Evolutionary conservation across 2,329 filamentous ascomycete genomes (phyloP).

Genomic region (Tympanopsis confertula): DNA sequence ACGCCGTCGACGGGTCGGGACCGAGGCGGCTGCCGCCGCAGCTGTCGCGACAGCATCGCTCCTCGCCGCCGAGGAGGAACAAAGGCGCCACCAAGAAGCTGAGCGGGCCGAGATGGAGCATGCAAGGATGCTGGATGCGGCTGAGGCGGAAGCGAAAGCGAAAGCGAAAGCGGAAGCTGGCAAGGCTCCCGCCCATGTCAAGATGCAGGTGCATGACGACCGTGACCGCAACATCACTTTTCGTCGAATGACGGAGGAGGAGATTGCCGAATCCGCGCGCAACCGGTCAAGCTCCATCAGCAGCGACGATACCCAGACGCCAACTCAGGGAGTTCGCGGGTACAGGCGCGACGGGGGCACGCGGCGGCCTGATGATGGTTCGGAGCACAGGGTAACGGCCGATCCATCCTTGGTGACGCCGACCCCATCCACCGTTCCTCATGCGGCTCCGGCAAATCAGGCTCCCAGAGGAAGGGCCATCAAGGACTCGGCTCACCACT

Average conservation of each 20-base stretch:
- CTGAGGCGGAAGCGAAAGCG: conserved; percentile 20
- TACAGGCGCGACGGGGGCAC: conserved; percentile 43
- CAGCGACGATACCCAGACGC: conserved; percentile 37
- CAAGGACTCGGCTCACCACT: conserved; percentile 54
- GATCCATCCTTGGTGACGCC: conserved; percentile 28
- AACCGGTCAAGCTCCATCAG: conserved; percentile 37
- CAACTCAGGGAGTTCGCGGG: conserved; percentile 26
- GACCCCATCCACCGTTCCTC: conserved; percentile 43
- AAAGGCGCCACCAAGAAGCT: conserved; percentile 10
- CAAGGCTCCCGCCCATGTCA: conserved; percentile 35
- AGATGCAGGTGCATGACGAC: conserved; percentile 48
- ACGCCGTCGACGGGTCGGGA: conserved; percentile 31
- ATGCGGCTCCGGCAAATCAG: too few species aligned
- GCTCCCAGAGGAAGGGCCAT: conserved; percentile 29
- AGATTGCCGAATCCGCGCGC: conserved; percentile 29
- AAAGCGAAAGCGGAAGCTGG: conserved; percentile 28
- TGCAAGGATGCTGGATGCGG: conserved; percentile 6
- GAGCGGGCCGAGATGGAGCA: conserved; percentile 2
- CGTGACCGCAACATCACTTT: conserved; percentile 49
- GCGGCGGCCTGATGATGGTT: conserved; percentile 28
- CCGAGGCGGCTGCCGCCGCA: conserved; percentile 31
- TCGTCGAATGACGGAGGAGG: conserved; percentile 47
- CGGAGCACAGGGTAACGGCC: conserved; percentile 31
- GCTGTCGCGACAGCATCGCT: conserved; percentile 33
- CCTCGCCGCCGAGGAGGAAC: conserved; percentile 35